Percentiles rank a stretch among this genome's conserved stretches.
Conservation (phyloP, 2,329 filamentous ascomycete species). For the Trichoderma sp. region DNA sequence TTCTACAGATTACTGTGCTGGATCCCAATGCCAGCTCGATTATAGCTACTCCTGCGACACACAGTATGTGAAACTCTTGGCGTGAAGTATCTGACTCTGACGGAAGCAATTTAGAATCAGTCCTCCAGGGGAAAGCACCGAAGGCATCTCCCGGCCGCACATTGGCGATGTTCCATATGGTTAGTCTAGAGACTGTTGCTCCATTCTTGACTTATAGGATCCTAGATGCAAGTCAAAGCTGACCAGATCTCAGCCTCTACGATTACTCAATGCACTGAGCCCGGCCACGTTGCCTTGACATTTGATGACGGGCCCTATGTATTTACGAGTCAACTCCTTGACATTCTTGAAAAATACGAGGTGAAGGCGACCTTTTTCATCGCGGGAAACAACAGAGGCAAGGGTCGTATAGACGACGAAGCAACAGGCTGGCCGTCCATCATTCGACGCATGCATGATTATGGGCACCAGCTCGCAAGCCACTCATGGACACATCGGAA, state of each 20-base stretch:
- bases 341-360: constrained; percentile 40
- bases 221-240: not conserved
- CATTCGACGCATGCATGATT: constrained; percentile 46
- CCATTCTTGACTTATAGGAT: not conserved
- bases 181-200: constrained; percentile 31
- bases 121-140: constrained; percentile 41
- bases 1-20: constrained; percentile 41
- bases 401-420: constrained; percentile 47
- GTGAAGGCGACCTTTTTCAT: constrained; percentile 50
- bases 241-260: constrained; percentile 35
- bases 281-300: constrained; percentile 49
- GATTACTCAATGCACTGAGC: constrained; percentile 43
- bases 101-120: constrained; percentile 35
- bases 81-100: not conserved
- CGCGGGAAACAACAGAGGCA: constrained; percentile 47
- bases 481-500: constrained; percentile 55
- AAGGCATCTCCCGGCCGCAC: constrained; percentile 38
- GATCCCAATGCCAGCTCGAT: constrained; percentile 46
- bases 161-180: constrained; percentile 46
- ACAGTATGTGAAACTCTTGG: constrained; percentile 40
- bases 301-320: constrained; percentile 53
- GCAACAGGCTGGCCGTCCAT: constrained; percentile 42
- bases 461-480: constrained; percentile 52
- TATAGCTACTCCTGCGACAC: constrained; percentile 49
- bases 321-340: constrained; percentile 49